Evolutionary conservation across 23 red algal species (phyloP).

Genomic region (Gracilariopsis chorda): DNA sequence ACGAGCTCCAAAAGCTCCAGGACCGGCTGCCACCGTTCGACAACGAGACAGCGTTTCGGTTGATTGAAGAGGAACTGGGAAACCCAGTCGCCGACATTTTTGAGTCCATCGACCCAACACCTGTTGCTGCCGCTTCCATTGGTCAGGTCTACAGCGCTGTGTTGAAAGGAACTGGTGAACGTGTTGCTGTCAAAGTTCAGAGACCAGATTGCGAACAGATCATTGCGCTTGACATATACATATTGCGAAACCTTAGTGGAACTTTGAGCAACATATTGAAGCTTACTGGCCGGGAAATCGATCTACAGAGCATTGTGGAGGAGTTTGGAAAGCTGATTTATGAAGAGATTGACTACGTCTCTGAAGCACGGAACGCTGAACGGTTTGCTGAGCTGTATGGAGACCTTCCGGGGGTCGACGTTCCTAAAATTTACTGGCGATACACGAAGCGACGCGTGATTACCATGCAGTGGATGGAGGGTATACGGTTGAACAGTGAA

Average conservation of each 20-base stretch:
- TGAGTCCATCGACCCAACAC: conserved; percentile 88
- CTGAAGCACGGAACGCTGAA: conserved; percentile 90
- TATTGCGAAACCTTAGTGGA: conserved; percentile 89
- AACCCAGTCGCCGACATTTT: conserved; percentile 80
- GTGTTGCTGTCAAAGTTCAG: conserved; percentile 96
- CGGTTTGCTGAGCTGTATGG: conserved; percentile 89
- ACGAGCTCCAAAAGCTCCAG: conserved; percentile 98
- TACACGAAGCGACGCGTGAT: conserved; percentile 85
- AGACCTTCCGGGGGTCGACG: conserved; percentile 74
- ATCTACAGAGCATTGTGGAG: conserved; percentile 90
- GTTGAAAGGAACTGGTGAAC: conserved; percentile 76
- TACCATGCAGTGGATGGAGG: conserved; percentile 98
- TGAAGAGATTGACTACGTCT: conserved; percentile 99
- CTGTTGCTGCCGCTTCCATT: conserved; percentile 96
- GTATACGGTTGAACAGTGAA: conserved; percentile 69
- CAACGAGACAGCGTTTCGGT: conserved; percentile 83
- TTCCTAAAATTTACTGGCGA: conserved; percentile 89
- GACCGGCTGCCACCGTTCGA: conserved; percentile 94
- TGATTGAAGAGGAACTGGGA: conserved; percentile 92
- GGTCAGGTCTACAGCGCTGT: conserved; percentile 93
- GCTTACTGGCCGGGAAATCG: conserved; percentile 83
- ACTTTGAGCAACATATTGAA: conserved; percentile 73
- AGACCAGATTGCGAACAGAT: conserved; percentile 95
- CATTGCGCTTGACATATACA: conserved; percentile 97
- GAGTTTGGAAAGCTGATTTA: conserved; percentile 99